Conservation (phyloP, 2,329 filamentous ascomycete genomes). For the Macrophomina phaseolina region DNA sequence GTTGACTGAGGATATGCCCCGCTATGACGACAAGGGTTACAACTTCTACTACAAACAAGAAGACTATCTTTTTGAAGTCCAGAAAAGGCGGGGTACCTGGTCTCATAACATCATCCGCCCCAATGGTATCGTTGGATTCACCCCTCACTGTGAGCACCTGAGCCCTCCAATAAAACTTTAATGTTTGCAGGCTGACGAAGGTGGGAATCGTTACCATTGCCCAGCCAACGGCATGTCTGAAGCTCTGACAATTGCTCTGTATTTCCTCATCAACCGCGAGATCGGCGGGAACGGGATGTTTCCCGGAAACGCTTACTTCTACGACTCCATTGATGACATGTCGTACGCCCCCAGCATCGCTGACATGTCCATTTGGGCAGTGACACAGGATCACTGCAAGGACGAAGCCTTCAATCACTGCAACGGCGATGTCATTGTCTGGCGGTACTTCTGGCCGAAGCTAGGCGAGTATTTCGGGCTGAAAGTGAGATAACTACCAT, state of each 20-base stretch:
- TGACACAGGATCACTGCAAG: slow-evolving; percentile 36
- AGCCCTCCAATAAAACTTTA: too few species aligned
- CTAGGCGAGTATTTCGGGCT: background rate
- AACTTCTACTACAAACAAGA: slow-evolving; percentile 19
- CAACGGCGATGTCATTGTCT: slow-evolving; percentile 21
- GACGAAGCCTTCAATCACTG: slow-evolving; percentile 52
- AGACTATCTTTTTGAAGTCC: slow-evolving; percentile 12
- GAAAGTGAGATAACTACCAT: background rate
- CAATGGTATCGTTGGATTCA: slow-evolving; percentile 20
- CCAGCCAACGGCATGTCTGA: slow-evolving; percentile 48
- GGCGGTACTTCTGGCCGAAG: slow-evolving; percentile 15
- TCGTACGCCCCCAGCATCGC: slow-evolving; percentile 45
- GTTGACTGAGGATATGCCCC: slow-evolving; percentile 11
- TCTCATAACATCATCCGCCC: slow-evolving; percentile 23
- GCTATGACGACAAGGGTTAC: background rate
- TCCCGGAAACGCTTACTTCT: slow-evolving; percentile 43
- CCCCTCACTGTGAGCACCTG: slow-evolving; percentile 2
- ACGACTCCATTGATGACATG: slow-evolving; percentile 42
- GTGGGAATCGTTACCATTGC: too few species aligned
- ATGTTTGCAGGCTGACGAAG: background rate
- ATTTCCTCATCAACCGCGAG: slow-evolving; percentile 45
- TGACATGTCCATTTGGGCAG: slow-evolving; percentile 47
- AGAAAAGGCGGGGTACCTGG: slow-evolving; percentile 4
- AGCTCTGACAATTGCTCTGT: slow-evolving; percentile 49
- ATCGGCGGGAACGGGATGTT: slow-evolving; percentile 42